Percentiles rank a stretch among this genome's conserved stretches.
Conservation (phyloP, 2,329 filamentous ascomycete species). For the Fusarium albosuccineum region DNA sequence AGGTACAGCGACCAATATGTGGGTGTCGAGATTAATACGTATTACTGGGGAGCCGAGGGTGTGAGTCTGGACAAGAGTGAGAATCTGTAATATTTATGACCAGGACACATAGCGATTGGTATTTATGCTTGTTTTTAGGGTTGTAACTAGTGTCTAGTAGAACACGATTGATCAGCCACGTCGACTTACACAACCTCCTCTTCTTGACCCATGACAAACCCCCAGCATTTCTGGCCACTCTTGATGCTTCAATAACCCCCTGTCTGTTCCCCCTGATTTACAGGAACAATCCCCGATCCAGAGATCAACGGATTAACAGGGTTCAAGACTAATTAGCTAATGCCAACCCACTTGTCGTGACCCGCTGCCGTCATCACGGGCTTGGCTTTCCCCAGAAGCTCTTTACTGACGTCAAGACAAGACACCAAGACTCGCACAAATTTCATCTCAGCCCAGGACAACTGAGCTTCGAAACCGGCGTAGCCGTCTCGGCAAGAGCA, state of each 20-base stretch:
- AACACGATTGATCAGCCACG: too few species aligned
- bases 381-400: slow-evolving; percentile 26
- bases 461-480: not conserved
- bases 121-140: not conserved
- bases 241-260: not conserved
- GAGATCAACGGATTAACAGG: not conserved
- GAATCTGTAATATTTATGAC: slow-evolving; percentile 3
- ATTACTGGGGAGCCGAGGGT: slow-evolving; percentile 63
- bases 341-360: slow-evolving; percentile 32
- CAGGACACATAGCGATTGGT: not conserved
- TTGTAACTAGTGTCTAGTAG: not conserved
- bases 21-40: slow-evolving; percentile 66
- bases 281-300: slow-evolving; percentile 22
- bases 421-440: slow-evolving; percentile 1
- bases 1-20: slow-evolving; percentile 63
- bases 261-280: slow-evolving; percentile 25
- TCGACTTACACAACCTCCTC: too few species aligned
- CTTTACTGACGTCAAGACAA: slow-evolving; percentile 37
- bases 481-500: not conserved
- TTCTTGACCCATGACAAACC: too few species aligned
- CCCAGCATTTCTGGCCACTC: too few species aligned
- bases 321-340: not conserved
- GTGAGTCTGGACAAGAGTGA: slow-evolving; percentile 15
- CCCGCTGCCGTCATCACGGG: slow-evolving; percentile 40
- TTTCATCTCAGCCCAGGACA: not conserved